A percentile compares a stretch with the other conserved stretches of the same genome.
phyloP scores from a whole-genome alignment of 2,329 filamentous ascomycete species.

The Colletotrichum endophyticum region DNA sequence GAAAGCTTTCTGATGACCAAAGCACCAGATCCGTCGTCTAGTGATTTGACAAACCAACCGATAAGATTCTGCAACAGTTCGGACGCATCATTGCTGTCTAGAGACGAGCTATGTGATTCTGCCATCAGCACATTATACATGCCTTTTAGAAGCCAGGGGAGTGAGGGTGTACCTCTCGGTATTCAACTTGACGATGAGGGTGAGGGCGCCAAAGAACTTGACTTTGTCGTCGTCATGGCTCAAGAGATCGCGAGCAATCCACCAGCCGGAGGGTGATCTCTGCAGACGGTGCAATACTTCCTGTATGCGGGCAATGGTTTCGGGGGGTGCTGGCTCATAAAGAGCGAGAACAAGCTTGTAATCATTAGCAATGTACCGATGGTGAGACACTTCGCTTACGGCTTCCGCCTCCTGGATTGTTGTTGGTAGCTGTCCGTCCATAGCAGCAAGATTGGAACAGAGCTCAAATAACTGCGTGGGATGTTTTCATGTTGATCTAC shows the following conservation, averaged over 20 bases:
- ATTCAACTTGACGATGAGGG: constrained; percentile 93
- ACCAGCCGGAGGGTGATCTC: constrained; percentile 82
- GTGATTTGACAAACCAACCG: constrained; percentile 63
- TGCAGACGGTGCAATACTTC: constrained; percentile 81
- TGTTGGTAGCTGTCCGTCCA: constrained; percentile 18
- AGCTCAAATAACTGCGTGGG: neutral
- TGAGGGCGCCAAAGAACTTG: constrained; percentile 91
- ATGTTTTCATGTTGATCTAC: neutral
- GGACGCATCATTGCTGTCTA: constrained; percentile 62
- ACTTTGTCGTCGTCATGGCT: constrained; percentile 73
- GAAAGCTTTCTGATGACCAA: constrained; percentile 77
- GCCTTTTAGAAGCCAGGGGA: no score
- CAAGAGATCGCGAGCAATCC: constrained; percentile 79
- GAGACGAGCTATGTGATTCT: constrained; percentile 41
- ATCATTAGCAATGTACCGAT: neutral
- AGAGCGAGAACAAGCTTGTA: constrained; percentile 54
- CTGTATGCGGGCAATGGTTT: constrained; percentile 61
- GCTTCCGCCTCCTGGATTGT: constrained; percentile 13
- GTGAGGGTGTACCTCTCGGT: constrained; percentile 68
- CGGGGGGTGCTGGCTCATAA: constrained; percentile 56
- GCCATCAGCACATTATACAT: neutral
- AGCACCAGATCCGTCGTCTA: constrained; percentile 55
- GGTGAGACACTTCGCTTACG: neutral
- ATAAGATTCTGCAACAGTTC: constrained; percentile 66
- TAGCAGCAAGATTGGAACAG: neutral